Evolutionary conservation across 2,329 filamentous ascomycete genomes (phyloP).

Genomic region (Shiraia sp.): DNA sequence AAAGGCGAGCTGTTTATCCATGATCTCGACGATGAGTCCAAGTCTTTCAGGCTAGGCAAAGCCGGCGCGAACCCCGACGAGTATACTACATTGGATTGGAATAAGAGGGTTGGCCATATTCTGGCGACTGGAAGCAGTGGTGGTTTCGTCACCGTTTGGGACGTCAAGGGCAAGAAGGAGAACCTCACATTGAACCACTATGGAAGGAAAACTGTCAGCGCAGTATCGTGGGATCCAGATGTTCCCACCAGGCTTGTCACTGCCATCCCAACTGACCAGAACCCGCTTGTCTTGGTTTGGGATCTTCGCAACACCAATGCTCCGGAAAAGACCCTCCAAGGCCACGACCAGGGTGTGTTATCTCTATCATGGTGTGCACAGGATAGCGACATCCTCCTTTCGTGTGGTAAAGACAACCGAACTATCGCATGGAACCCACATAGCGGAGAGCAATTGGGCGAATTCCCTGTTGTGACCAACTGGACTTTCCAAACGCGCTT

Average conservation of each 20-base stretch:
- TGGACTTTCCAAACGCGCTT: constrained; percentile 97
- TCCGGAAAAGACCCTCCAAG: constrained; percentile 82
- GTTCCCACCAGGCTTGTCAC: constrained; percentile 91
- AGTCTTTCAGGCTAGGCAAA: constrained; percentile 86
- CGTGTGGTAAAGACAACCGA: constrained; percentile 94
- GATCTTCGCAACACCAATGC: constrained; percentile 95
- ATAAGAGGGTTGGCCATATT: constrained; percentile 96
- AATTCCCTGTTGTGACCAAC: constrained; percentile 97
- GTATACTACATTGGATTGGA: constrained; percentile 96
- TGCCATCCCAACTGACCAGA: constrained; percentile 84
- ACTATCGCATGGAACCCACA: constrained; percentile 96
- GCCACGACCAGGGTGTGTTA: constrained; percentile 92
- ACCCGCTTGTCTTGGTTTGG: constrained; percentile 89
- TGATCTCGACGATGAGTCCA: constrained; percentile 86
- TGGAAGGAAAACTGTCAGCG: constrained; percentile 89
- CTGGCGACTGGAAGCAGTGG: constrained; percentile 90
- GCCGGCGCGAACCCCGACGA: constrained; percentile 89
- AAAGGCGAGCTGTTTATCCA: constrained; percentile 97
- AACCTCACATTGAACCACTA: constrained; percentile 89
- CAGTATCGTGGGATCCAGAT: constrained; percentile 96
- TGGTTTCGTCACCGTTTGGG: constrained; percentile 97
- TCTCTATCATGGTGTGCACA: constrained; percentile 95
- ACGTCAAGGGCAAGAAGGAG: constrained; percentile 96
- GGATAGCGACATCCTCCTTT: constrained; percentile 85
- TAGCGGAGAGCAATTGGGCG: constrained; percentile 82